Evolutionary conservation across 2,329 filamentous ascomycete genomes (phyloP).

Genomic region (Escovopsis sp.): DNA sequence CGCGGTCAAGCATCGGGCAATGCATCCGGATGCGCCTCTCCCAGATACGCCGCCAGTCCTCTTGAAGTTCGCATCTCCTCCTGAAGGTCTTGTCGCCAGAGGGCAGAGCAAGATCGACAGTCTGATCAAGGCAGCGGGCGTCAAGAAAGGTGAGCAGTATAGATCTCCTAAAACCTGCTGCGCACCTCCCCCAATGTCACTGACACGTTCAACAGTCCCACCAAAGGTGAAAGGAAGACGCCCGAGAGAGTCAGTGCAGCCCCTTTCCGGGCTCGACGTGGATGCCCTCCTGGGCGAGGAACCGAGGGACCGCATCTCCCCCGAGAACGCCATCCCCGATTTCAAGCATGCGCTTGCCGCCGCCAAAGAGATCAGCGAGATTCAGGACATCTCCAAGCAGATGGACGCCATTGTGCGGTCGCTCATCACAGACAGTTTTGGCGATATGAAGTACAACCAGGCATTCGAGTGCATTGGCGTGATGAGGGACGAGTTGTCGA

Average conservation of each 20-base stretch:
- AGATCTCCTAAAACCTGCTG: not conserved
- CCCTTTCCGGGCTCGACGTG: conserved; percentile 79
- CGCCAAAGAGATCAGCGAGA: conserved; percentile 43
- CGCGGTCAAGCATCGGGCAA: conserved; percentile 68
- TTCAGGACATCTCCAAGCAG: conserved; percentile 56
- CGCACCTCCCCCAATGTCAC: not conserved
- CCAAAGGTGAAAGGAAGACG: conserved; percentile 64
- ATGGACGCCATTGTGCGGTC: conserved; percentile 57
- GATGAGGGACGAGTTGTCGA: conserved; percentile 62
- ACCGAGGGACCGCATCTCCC: conserved; percentile 28
- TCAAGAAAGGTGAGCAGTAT: conserved; percentile 56
- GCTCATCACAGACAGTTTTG: conserved; percentile 59
- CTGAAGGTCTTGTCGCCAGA: conserved; percentile 47
- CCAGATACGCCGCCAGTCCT: conserved; percentile 49
- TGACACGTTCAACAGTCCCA: conserved; percentile 41
- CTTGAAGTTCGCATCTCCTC: conserved; percentile 58
- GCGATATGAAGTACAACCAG: conserved; percentile 57
- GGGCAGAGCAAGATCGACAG: conserved; percentile 43
- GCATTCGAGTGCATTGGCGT: conserved; percentile 63
- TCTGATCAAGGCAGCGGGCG: conserved; percentile 54
- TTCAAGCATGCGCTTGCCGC: conserved; percentile 66
- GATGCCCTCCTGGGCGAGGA: conserved; percentile 58
- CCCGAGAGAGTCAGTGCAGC: conserved; percentile 56
- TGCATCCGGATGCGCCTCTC: conserved; percentile 52
- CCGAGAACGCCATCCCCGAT: conserved; percentile 71